These are phyloP conservation scores for Backusella liffmaniae DNA, from an alignment of 192 early-diverging fungal genomes.

Conservation along the genomic window DNA sequence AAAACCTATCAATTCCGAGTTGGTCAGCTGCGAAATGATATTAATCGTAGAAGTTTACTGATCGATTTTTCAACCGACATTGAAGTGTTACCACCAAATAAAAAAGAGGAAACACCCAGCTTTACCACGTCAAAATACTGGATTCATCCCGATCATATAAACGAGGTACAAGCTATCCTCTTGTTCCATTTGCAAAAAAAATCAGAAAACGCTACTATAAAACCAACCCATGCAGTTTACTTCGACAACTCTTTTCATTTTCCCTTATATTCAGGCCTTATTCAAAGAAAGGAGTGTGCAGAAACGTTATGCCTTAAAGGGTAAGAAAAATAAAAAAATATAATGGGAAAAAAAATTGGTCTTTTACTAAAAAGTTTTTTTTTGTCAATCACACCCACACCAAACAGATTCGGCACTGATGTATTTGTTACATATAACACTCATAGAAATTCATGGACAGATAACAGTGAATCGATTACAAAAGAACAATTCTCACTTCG, in stretches of 20 bases:
- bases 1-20: background rate
- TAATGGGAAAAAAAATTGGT: background rate
- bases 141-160: constrained; percentile 89
- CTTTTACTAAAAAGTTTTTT: background rate
- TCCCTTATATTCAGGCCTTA: constrained; percentile 6
- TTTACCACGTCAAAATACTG: constrained; percentile 59
- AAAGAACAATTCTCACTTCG: background rate
- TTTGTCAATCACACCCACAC: no score
- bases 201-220: constrained; percentile 54
- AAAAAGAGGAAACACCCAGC: background rate
- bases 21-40: background rate
- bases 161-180: constrained; percentile 83
- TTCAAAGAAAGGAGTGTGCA: background rate
- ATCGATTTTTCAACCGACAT: background rate
- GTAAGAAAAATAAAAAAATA: constrained; percentile 8
- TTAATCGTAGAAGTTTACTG: background rate
- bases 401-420: background rate
- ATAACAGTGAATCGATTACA: background rate
- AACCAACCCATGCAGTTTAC: constrained; percentile 4
- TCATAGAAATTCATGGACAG: background rate
- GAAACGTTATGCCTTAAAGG: background rate
- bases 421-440: background rate
- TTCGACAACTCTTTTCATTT: background rate
- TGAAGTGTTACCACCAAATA: background rate
- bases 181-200: constrained; percentile 71